Percentiles rank a stretch among this genome's conserved stretches.
Evolutionary conservation across 306 rosid species (phyloP).

Genomic region (Cotoneaster glaucophyllus): DNA sequence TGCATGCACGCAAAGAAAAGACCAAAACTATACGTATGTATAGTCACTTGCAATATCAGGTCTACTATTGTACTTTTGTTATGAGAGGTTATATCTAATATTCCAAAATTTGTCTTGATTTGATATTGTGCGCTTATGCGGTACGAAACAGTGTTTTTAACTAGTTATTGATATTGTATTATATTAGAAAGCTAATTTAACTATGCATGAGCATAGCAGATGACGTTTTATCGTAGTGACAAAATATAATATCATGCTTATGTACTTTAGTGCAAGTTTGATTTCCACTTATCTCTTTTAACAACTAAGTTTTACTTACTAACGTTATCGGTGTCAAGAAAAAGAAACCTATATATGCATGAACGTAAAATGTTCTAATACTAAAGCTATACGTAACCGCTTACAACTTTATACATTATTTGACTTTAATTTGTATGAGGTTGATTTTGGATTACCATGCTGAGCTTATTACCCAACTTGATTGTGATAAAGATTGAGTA

Average conservation of each 20-base stretch:
- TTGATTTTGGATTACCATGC: background rate
- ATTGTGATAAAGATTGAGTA: background rate
- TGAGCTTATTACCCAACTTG: too few relatives aligned
- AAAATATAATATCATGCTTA: too few relatives aligned
- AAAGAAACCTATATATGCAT: background rate
- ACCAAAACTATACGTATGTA: background rate
- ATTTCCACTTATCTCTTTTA: too few relatives aligned
- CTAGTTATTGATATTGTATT: background rate
- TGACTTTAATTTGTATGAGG: background rate
- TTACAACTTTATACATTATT: too few relatives aligned
- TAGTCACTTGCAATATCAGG: background rate
- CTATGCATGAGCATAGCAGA: too few relatives aligned
- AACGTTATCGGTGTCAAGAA: too few relatives aligned
- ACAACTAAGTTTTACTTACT: too few relatives aligned
- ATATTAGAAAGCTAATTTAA: background rate
- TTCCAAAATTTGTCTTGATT: background rate
- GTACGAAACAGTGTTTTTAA: too few relatives aligned
- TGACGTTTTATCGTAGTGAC: too few relatives aligned
- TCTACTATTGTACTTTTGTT: background rate
- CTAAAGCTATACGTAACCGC: background rate
- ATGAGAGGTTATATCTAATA: background rate
- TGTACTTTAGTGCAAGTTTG: accelerated
- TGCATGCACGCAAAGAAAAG: background rate
- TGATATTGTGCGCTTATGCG: too few relatives aligned
- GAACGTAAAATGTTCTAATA: background rate